phyloP scores from a whole-genome alignment of 345 rosid species.

The Erysimum cheiranthoides region DNA sequence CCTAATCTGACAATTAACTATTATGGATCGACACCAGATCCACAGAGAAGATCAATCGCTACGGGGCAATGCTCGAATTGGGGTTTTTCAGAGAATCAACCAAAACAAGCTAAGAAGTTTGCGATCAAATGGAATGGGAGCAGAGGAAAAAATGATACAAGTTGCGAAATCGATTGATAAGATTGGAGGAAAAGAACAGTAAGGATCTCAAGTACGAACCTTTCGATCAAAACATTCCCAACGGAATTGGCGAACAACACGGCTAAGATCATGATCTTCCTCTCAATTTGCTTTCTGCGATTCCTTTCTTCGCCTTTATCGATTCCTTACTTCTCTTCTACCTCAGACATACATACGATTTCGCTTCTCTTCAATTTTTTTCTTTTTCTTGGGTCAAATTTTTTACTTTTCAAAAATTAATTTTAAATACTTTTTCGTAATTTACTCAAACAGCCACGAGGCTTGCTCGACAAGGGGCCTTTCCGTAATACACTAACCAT shows the following conservation, averaged over 20 bases:
- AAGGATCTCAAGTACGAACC: constrained; percentile 49
- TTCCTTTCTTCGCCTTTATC: not conserved
- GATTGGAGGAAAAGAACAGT: not conserved
- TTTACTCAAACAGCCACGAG: not conserved
- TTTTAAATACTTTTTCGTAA: not conserved
- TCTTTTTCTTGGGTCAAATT: not conserved
- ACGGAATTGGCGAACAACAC: constrained; percentile 69
- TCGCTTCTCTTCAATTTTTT: not conserved
- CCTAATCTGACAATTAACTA: constrained; percentile 11
- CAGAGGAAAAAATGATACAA: not conserved
- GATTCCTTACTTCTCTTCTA: not conserved
- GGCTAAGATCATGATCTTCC: constrained; percentile 64
- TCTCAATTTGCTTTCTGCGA: not conserved
- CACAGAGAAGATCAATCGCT: constrained; percentile 8
- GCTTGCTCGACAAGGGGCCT: not conserved
- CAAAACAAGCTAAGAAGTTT: not conserved
- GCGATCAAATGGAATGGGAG: constrained; percentile 9
- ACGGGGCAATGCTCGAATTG: not conserved
- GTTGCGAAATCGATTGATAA: not conserved
- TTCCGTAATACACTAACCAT: not conserved
- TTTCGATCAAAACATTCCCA: constrained; percentile 74
- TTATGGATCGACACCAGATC: constrained; percentile 7
- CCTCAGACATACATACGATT: not conserved
- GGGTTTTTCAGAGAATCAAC: not conserved
- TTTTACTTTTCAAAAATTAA: not conserved